Evolutionary conservation across 1,284 basidiomycete genomes (phyloP).

Genomic region (Rhodotorula sp.): DNA sequence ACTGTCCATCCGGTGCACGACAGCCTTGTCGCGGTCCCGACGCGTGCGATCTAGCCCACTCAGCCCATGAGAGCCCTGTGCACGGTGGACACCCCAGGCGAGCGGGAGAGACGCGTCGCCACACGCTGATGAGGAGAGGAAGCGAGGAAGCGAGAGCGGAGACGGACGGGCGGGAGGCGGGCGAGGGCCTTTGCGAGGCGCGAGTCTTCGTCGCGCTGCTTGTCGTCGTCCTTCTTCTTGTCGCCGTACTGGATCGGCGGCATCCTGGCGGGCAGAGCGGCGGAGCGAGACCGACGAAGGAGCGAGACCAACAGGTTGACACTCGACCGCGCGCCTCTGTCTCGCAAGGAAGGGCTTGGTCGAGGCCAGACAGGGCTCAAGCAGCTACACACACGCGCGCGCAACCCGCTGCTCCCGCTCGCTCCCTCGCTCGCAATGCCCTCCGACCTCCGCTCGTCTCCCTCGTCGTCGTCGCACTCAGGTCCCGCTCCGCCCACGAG

Average conservation of each 20-base stretch:
- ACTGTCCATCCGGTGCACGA: no score
- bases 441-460: neutral
- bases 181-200: constrained; percentile 23
- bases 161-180: constrained; percentile 29
- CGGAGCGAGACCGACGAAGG: neutral
- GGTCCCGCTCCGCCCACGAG: neutral
- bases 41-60: neutral
- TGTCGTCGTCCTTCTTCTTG: constrained; percentile 10
- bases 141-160: neutral
- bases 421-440: neutral
- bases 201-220: constrained; percentile 15
- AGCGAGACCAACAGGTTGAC: neutral
- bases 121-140: neutral
- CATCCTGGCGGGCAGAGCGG: neutral
- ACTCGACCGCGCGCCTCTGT: no score
- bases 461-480: neutral
- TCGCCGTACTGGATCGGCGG: constrained; percentile 15
- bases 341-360: no score
- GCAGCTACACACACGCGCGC: neutral
- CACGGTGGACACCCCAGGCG: neutral
- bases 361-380: neutral
- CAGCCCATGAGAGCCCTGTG: no score
- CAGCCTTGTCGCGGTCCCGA: neutral
- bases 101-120: constrained; percentile 10
- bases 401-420: no score